Evolutionary conservation across 768 basidiomycete genomes (phyloP).

Genomic region (Auricularia sp.): DNA sequence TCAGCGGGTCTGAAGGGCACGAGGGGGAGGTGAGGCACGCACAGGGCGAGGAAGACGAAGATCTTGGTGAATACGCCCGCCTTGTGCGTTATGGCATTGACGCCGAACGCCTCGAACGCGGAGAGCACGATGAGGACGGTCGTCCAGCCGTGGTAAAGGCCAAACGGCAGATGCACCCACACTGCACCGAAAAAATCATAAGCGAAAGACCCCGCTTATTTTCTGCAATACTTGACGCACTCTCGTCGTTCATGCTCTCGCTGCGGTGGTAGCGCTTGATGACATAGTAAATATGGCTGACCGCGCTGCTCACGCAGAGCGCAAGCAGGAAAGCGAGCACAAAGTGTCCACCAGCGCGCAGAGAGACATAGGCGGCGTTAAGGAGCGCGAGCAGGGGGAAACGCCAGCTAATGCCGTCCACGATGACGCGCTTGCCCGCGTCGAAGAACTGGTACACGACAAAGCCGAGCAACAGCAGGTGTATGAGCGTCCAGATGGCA

Average conservation of each 20-base stretch:
- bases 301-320: conserved; percentile 73
- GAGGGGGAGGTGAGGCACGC: conserved; percentile 22
- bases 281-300: conserved; percentile 83
- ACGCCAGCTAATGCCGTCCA: conserved; percentile 86
- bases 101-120: conserved; percentile 83
- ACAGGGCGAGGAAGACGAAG: conserved; percentile 88
- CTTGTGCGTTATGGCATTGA: conserved; percentile 48
- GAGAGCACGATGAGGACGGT: conserved; percentile 74
- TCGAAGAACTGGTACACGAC: conserved; percentile 85
- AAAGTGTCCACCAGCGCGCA: conserved; percentile 72
- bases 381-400: conserved; percentile 81
- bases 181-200: conserved; percentile 19
- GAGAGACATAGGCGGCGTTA: conserved; percentile 80
- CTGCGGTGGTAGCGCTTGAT: conserved; percentile 79
- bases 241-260: conserved; percentile 58
- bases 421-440: conserved; percentile 60
- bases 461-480: conserved; percentile 82
- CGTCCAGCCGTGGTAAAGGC: conserved; percentile 89
- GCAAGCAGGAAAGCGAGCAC: conserved; percentile 73
- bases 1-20: background rate
- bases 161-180: conserved; percentile 93
- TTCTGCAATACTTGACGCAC: conserved; percentile 11
- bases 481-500: conserved; percentile 75
- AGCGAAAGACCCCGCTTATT: background rate
- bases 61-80: conserved; percentile 89